Evolutionary conservation across 257 asterid species (phyloP).

Genomic region (Penstemon barbatus): DNA sequence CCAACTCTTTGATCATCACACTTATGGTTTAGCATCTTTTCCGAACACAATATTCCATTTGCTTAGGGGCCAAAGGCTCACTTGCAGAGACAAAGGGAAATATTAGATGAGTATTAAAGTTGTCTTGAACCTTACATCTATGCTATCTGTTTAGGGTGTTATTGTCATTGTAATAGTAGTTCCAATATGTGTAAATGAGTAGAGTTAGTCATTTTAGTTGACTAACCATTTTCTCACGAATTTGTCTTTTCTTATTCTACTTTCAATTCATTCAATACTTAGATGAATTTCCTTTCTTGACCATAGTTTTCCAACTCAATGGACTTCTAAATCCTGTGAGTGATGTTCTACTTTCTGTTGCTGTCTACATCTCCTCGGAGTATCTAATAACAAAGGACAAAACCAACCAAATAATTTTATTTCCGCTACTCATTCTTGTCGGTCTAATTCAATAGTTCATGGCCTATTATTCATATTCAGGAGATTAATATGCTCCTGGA

Average conservation of each 20-base stretch:
- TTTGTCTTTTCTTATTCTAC: too few relatives aligned
- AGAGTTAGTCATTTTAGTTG: too few relatives aligned
- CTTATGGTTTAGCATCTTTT: not conserved
- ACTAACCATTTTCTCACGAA: too few relatives aligned
- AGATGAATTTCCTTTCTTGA: not conserved
- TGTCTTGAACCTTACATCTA: not conserved
- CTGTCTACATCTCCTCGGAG: not conserved
- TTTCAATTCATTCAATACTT: not conserved
- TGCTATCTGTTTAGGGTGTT: not conserved
- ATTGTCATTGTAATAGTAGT: too few relatives aligned
- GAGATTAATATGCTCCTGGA: too few relatives aligned
- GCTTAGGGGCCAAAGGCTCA: not conserved
- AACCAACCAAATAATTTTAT: not conserved
- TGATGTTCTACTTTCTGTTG: too few relatives aligned
- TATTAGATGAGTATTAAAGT: not conserved
- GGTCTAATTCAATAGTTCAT: not conserved
- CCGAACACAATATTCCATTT: not conserved
- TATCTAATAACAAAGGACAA: conserved; percentile 3
- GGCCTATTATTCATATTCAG: too few relatives aligned
- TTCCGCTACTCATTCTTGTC: conserved; percentile 3
- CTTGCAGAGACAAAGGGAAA: not conserved
- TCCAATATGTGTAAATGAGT: too few relatives aligned
- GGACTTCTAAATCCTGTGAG: not conserved
- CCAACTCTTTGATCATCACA: not conserved
- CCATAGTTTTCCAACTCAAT: not conserved